Evolutionary conservation across 176 grass and related monocot genomes (phyloP).

Genomic region (Secale cereale): DNA sequence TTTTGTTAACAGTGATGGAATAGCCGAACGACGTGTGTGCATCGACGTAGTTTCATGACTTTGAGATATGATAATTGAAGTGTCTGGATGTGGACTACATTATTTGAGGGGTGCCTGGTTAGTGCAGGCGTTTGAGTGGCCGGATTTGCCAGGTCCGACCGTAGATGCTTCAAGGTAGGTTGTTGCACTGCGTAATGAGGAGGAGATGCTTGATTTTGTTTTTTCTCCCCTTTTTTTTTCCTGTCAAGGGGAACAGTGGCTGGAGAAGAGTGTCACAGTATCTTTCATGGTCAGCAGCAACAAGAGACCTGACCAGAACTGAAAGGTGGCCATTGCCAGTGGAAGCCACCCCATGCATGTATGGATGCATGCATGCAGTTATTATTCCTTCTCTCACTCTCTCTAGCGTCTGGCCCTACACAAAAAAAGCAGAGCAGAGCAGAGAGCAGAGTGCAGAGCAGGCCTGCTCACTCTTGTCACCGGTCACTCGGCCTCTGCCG

Average conservation of each 20-base stretch:
- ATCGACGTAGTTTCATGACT: no score
- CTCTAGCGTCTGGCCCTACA: neutral
- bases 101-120: no score
- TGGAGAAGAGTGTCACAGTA: neutral
- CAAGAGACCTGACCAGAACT: neutral
- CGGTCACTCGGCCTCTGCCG: neutral
- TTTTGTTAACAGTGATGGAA: no score
- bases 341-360: neutral
- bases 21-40: no score
- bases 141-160: no score
- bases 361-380: neutral
- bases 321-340: neutral
- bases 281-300: slow-evolving; percentile 10
- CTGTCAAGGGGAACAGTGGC: neutral
- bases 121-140: no score
- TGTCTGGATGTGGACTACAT: no score
- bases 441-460: slow-evolving; percentile 6
- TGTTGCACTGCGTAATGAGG: no score
- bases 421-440: neutral
- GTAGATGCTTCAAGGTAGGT: no score
- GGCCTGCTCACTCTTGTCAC: neutral
- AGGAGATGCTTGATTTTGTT: no score
- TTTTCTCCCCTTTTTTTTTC: neutral
- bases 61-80: no score
- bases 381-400: neutral